These are phyloP conservation scores for Cyphellophora europaea DNA, from an alignment of 2,329 filamentous ascomycete genomes.

Conservation along the genomic window DNA sequence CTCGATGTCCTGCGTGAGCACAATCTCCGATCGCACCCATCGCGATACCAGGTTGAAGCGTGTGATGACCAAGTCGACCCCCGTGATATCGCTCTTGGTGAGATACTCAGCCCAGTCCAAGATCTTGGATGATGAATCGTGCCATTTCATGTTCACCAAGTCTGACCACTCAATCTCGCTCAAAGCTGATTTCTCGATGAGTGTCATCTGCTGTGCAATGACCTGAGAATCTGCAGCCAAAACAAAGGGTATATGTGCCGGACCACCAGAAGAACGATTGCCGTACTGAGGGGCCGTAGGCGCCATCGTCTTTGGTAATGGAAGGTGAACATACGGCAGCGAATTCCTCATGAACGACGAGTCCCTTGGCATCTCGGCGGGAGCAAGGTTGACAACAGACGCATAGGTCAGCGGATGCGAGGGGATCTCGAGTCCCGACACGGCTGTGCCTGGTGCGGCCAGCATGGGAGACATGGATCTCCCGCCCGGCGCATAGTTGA, in stretches of 20 bases:
- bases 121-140: slow-evolving; percentile 41
- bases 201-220: slow-evolving; percentile 54
- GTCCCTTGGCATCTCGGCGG: neutral
- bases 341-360: neutral
- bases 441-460: slow-evolving; percentile 24
- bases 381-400: slow-evolving; percentile 33
- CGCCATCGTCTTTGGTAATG: slow-evolving; percentile 1
- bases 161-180: slow-evolving; percentile 60
- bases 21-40: slow-evolving; percentile 54
- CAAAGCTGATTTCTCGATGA: slow-evolving; percentile 56
- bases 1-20: slow-evolving; percentile 47
- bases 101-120: slow-evolving; percentile 56
- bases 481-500: slow-evolving; percentile 26
- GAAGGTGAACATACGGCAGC: neutral
- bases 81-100: slow-evolving; percentile 39
- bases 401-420: slow-evolving; percentile 35
- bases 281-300: slow-evolving; percentile 5
- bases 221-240: slow-evolving; percentile 53
- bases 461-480: slow-evolving; percentile 22
- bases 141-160: slow-evolving; percentile 55
- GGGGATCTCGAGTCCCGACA: slow-evolving; percentile 32
- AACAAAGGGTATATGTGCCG: slow-evolving; percentile 51
- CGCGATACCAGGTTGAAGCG: slow-evolving; percentile 60
- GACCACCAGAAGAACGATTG: slow-evolving; percentile 11
- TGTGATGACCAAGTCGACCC: slow-evolving; percentile 56